A percentile compares a stretch with the other conserved stretches of the same genome.
Conservation (phyloP, 768 basidiomycete genomes). For the Lentinula edodes region DNA sequence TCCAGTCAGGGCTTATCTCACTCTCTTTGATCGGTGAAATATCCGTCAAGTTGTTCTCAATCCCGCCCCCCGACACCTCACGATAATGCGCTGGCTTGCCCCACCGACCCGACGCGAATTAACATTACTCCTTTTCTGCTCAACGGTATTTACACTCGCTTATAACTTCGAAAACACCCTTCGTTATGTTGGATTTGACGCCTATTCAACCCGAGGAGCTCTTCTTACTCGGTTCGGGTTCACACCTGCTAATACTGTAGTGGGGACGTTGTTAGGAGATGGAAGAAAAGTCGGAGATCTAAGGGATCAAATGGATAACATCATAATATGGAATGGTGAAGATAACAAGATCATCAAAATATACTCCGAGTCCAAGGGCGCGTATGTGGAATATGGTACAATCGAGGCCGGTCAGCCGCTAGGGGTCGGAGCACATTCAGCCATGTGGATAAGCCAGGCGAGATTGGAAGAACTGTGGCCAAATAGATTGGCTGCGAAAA, state of each 20-base stretch:
- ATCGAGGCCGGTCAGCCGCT: constrained; percentile 39
- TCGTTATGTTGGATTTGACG: constrained; percentile 42
- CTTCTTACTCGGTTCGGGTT: constrained; percentile 35
- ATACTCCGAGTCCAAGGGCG: constrained; percentile 47
- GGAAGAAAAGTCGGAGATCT: constrained; percentile 45
- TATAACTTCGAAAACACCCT: constrained; percentile 71
- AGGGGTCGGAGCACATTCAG: constrained; percentile 35
- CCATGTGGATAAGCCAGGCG: constrained; percentile 36
- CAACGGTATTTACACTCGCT: constrained; percentile 62
- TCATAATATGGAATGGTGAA: constrained; percentile 64
- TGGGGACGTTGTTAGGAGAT: constrained; percentile 30
- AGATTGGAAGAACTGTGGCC: constrained; percentile 19
- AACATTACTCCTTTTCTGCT: constrained; percentile 58
- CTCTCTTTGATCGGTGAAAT: background rate
- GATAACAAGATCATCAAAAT: background rate
- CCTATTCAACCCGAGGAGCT: constrained; percentile 28
- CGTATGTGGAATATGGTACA: constrained; percentile 52
- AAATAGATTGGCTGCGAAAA: constrained; percentile 19
- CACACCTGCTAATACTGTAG: constrained; percentile 20
- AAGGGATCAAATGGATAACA: constrained; percentile 52
- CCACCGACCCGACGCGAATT: constrained; percentile 73
- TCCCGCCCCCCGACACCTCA: background rate
- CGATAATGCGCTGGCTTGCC: constrained; percentile 52
- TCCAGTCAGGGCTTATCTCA: too few relatives aligned
- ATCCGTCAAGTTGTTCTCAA: background rate